A percentile compares a stretch with the other conserved stretches of the same genome.
Conservation (phyloP, 495 filamentous ascomycete species). For the Annulohypoxylon stygium region DNA sequence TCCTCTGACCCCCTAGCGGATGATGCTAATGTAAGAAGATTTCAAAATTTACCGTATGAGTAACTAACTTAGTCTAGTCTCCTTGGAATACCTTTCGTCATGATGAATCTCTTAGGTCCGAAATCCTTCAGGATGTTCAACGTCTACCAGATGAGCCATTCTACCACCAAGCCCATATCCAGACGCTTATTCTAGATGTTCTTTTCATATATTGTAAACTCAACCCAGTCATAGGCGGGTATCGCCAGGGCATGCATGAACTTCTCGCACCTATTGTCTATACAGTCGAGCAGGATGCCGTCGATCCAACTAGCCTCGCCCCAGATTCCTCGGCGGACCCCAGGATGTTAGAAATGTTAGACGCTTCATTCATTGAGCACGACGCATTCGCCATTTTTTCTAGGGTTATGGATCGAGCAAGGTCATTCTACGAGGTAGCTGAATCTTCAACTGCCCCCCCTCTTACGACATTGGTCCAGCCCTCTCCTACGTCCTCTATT, state of each 20-base stretch:
- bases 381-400: slow-evolving; percentile 91
- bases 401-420: slow-evolving; percentile 86
- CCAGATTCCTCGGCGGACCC: slow-evolving; percentile 53
- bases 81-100: slow-evolving; percentile 87
- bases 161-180: slow-evolving; percentile 84
- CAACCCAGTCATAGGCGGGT: slow-evolving; percentile 83
- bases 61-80: slow-evolving; percentile 68
- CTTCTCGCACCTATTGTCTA: slow-evolving; percentile 91
- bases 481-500: slow-evolving; percentile 73
- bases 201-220: slow-evolving; percentile 96
- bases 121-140: slow-evolving; percentile 96
- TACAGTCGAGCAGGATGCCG: slow-evolving; percentile 85
- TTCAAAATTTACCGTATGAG: not conserved
- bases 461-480: slow-evolving; percentile 25
- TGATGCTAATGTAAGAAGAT: slow-evolving; percentile 76
- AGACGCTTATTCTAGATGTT: slow-evolving; percentile 86
- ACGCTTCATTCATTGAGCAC: slow-evolving; percentile 82
- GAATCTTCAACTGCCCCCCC: slow-evolving; percentile 46
- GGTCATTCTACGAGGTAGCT: slow-evolving; percentile 83
- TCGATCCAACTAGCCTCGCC: slow-evolving; percentile 55
- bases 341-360: slow-evolving; percentile 73
- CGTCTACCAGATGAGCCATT: slow-evolving; percentile 92
- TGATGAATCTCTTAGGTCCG: slow-evolving; percentile 85
- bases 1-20: slow-evolving; percentile 87
- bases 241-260: slow-evolving; percentile 98